These are phyloP conservation scores for Myxozyma lipomycoides DNA, from an alignment of 805 yeast species.

Conservation along the genomic window DNA sequence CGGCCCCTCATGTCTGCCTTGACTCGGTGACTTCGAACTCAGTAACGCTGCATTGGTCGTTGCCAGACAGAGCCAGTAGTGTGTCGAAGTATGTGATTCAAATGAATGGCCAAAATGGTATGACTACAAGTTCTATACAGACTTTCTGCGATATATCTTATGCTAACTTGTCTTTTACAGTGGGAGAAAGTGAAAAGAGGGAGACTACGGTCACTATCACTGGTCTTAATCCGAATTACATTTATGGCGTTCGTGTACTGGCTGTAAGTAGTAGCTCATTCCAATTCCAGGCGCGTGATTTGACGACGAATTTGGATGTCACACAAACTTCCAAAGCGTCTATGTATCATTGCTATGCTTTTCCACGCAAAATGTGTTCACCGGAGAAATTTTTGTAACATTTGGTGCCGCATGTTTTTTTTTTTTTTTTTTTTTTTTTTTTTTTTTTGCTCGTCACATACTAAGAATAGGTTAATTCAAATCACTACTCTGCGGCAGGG, in stretches of 20 bases:
- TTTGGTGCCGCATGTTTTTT: background rate
- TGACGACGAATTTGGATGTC: too few relatives aligned
- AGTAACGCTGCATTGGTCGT: constrained; percentile 37
- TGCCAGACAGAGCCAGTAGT: constrained; percentile 34
- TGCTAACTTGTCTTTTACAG: constrained; percentile 1
- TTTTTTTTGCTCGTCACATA: background rate
- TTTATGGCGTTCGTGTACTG: constrained; percentile 36
- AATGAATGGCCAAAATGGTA: constrained; percentile 35
- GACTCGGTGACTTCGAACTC: constrained; percentile 34
- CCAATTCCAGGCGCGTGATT: background rate
- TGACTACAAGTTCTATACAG: too few relatives aligned
- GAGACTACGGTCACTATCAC: constrained; percentile 36
- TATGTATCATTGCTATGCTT: too few relatives aligned
- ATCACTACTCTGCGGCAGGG: constrained; percentile 28
- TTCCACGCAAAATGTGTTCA: too few relatives aligned
- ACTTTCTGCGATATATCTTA: background rate
- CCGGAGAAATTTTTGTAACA: too few relatives aligned
- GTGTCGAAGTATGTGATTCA: constrained; percentile 36
- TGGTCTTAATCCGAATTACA: constrained; percentile 35
- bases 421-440: background rate
- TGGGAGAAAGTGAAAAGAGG: constrained; percentile 37
- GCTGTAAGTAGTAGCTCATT: constrained; percentile 31
- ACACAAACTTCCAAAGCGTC: too few relatives aligned
- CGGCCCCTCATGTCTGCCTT: constrained; percentile 35
- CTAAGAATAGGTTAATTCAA: constrained; percentile 20